Conservation (phyloP, 73 alveolate species). For the Diophrys sp. region DNA sequence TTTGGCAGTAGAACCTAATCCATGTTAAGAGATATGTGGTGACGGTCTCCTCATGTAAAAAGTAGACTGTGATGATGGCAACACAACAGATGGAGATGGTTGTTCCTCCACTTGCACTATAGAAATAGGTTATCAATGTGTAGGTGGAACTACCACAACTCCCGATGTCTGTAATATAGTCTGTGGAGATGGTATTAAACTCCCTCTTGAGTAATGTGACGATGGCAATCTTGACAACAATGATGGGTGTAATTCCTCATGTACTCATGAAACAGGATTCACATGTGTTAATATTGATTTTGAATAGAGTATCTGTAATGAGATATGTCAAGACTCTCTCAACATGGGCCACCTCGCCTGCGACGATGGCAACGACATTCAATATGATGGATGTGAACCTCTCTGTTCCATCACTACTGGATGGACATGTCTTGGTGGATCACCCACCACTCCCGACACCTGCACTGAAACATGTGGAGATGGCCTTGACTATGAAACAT, state of each 20-base stretch:
- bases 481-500: conserved; percentile 27
- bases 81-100: conserved; percentile 41
- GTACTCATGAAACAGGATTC: conserved; percentile 12
- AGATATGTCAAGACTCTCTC: background rate
- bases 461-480: conserved; percentile 63
- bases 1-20: background rate
- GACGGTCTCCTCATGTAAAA: background rate
- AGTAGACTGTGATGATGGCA: conserved; percentile 41
- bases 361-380: conserved; percentile 6
- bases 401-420: conserved; percentile 33
- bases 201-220: conserved; percentile 11
- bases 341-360: background rate
- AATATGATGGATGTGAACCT: conserved; percentile 15
- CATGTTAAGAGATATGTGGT: background rate
- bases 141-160: background rate
- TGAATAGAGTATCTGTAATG: background rate
- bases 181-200: conserved; percentile 19
- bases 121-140: conserved; percentile 39
- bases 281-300: background rate
- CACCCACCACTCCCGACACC: conserved; percentile 32
- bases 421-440: conserved; percentile 54
- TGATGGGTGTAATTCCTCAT: conserved; percentile 3
- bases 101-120: conserved; percentile 24
- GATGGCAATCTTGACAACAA: background rate
- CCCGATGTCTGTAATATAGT: background rate